Evolutionary conservation across 768 basidiomycete genomes (phyloP), one percentile per base, ranked within the genome.

Genomic region (Mrakia frigida): DNA sequence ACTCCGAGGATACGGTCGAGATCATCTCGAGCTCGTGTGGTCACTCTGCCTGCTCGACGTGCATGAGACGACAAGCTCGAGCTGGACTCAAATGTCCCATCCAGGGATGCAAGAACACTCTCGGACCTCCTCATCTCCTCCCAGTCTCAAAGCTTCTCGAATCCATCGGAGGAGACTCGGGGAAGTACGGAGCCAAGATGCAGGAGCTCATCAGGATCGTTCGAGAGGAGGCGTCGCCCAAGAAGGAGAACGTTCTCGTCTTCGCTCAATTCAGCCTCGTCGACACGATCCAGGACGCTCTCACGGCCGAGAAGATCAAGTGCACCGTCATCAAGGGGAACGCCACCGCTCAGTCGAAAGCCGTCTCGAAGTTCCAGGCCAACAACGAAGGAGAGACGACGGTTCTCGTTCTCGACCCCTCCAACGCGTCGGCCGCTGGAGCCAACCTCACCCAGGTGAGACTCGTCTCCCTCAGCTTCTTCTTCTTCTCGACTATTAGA

Each of bases 191-290:
- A 37, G 88, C 88, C 85, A 94, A 94, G 82, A 83, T 94, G 37
- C 91, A 94, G 82, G 88, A 87, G 80, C 89, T 92, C 71, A 87
- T 93, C 21, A 83, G 89, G 56, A 83, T 93, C 80, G 90, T 94
- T 84, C 90, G 88, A 92, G 92, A 82, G 71, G 85, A 82, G 6
- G 23, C 41, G 75, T 87, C 94, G 67, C 89, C 90, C 14, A 88
- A 88, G 79, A 85, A 90, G 31, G 93, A 97, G 80, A 90, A 92
- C 11, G 88, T 94, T 25, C 88, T 98, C 61, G 88, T 98, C 78
- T 98, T 98, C 84, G 92, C 96, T n/a, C 95, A 98, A 81, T 98
- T 95, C 87, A 90, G 97, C 84, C 87, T 98, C 76, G 93, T 92
- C 88, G 89, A 89, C 81, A 97, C 96, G 83, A 92, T 97, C 41